Percentiles rank a stretch among this genome's conserved stretches.
Evolutionary conservation across 495 filamentous ascomycete genomes (phyloP).

Genomic region (Penicillium waksmanii): DNA sequence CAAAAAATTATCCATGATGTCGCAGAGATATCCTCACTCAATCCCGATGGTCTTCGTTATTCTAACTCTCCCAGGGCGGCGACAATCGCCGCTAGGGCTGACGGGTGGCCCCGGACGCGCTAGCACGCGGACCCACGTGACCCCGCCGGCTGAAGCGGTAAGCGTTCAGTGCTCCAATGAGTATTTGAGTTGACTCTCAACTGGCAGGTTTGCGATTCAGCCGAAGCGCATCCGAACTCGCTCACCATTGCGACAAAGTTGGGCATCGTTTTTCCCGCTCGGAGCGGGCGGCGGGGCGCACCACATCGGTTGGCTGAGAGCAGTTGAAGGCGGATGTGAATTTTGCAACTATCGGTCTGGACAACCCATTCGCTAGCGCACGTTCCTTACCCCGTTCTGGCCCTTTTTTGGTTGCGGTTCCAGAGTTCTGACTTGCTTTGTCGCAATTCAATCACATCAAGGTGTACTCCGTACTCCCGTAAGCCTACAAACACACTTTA

Average conservation of each 20-base stretch:
- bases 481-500: neutral
- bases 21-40: neutral
- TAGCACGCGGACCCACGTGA: constrained; percentile 35
- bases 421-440: constrained; percentile 6
- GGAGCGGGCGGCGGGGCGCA: constrained; percentile 19
- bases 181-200: neutral
- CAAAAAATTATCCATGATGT: neutral
- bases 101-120: constrained; percentile 24
- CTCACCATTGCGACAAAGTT: constrained; percentile 27
- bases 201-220: constrained; percentile 26
- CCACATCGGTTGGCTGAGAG: constrained; percentile 6
- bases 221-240: constrained; percentile 33
- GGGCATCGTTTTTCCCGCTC: constrained; percentile 20
- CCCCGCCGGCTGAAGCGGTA: constrained; percentile 33
- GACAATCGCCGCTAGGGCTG: constrained; percentile 22
- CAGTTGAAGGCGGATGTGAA: neutral
- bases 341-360: constrained; percentile 15
- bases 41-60: constrained; percentile 3
- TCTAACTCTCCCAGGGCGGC: neutral
- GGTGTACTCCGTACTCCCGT: neutral
- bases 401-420: constrained; percentile 12
- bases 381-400: constrained; percentile 17
- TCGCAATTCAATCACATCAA: neutral
- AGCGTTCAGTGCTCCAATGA: constrained; percentile 14
- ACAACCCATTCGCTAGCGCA: constrained; percentile 16